Conservation (phyloP, 129 eudicot genomes). For the Calendula officinalis region DNA sequence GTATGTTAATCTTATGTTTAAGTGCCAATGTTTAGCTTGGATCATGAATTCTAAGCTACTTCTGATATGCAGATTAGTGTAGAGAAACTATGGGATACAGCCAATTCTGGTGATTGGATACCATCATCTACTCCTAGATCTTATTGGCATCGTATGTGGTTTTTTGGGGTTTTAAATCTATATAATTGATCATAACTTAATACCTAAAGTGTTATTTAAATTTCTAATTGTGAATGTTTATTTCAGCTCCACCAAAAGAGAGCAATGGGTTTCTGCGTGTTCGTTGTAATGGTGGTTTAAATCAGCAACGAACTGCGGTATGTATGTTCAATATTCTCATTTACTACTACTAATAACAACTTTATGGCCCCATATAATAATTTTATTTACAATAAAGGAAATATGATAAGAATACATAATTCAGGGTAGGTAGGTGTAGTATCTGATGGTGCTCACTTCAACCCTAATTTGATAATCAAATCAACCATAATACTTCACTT, state of each 20-base stretch:
- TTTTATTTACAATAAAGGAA: neutral
- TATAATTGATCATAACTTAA: conserved; percentile 13
- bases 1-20: neutral
- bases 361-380: neutral
- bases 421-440: neutral
- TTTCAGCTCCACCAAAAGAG: conserved; percentile 81
- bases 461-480: neutral
- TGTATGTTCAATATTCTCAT: conserved; percentile 28
- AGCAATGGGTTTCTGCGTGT: conserved; percentile 87
- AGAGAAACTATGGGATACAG: conserved; percentile 71
- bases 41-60: conserved; percentile 11
- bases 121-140: conserved; percentile 94
- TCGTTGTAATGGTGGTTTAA: conserved; percentile 96
- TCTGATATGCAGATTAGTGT: conserved; percentile 42
- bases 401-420: neutral
- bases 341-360: neutral
- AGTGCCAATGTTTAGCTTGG: conserved; percentile 2
- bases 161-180: conserved; percentile 8
- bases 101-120: conserved; percentile 77
- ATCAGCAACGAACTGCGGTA: conserved; percentile 96
- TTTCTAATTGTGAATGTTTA: conserved; percentile 14
- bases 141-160: conserved; percentile 74
- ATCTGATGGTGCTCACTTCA: neutral
- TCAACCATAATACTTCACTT: neutral
- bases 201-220: conserved; percentile 13